Conservation (phyloP, 441 rosid species). For the Francoa sonchifolia region DNA sequence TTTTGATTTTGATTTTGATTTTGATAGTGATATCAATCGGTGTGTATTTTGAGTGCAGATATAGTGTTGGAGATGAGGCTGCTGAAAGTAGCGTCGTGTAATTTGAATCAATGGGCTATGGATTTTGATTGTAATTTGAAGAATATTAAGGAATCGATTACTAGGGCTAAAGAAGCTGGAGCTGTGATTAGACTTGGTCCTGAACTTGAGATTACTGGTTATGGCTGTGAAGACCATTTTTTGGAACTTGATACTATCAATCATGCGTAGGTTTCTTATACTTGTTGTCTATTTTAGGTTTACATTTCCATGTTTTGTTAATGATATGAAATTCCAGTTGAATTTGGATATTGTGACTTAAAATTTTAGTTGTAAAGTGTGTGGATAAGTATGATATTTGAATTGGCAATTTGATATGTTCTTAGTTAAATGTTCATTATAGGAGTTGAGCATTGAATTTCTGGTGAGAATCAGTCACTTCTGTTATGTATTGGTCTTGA, state of each 20-base stretch:
- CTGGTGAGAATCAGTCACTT: too few relatives aligned
- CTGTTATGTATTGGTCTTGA: too few relatives aligned
- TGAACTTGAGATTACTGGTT: constrained; percentile 91
- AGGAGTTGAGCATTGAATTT: too few relatives aligned
- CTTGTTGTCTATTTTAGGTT: not conserved
- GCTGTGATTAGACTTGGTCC: constrained; percentile 86
- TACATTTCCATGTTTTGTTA: not conserved
- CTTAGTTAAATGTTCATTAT: too few relatives aligned
- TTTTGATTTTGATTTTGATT: too few relatives aligned
- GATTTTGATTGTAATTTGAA: constrained; percentile 69
- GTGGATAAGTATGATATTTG: too few relatives aligned
- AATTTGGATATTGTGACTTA: too few relatives aligned
- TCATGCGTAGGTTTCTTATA: constrained; percentile 40
- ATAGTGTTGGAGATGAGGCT: constrained; percentile 59
- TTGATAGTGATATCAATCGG: too few relatives aligned
- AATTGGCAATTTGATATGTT: too few relatives aligned
- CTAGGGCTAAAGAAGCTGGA: constrained; percentile 49
- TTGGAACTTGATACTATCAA: constrained; percentile 74
- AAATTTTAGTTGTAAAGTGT: too few relatives aligned
- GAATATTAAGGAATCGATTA: constrained; percentile 68
- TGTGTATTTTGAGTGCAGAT: too few relatives aligned
- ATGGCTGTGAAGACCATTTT: constrained; percentile 97
- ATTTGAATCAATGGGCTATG: constrained; percentile 94
- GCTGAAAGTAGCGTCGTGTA: constrained; percentile 73
- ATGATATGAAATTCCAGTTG: too few relatives aligned